These are phyloP conservation scores for Ziziphus jujuba DNA, from an alignment of 306 rosid species.

Conservation along the genomic window DNA sequence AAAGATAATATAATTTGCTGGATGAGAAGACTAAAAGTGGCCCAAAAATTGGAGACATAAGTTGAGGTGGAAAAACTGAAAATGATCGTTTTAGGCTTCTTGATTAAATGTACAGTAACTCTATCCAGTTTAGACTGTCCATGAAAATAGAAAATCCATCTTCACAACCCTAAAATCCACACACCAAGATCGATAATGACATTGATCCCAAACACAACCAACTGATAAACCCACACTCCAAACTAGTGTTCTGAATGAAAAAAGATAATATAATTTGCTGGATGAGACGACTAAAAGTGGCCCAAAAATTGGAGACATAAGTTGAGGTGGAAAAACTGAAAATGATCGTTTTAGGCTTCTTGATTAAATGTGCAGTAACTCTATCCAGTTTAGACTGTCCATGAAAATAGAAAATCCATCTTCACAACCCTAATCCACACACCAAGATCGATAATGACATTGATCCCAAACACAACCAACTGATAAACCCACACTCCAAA, in stretches of 20 bases:
- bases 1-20: conserved; percentile 1
- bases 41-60: not conserved
- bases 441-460: not conserved
- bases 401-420: not conserved
- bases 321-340: conserved; percentile 9
- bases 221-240: not conserved
- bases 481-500: not conserved
- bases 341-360: conserved; percentile 8
- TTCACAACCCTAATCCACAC: not conserved
- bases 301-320: not conserved
- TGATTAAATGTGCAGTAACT: conserved; percentile 4
- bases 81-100: conserved; percentile 8
- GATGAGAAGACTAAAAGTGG: not conserved
- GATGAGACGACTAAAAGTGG: not conserved
- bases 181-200: not conserved
- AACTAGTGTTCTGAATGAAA: conserved; percentile 3
- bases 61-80: conserved; percentile 9
- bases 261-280: conserved; percentile 1
- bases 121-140: not conserved
- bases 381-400: not conserved
- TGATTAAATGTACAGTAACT: conserved; percentile 4
- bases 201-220: not conserved
- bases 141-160: not conserved
- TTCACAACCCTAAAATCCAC: not conserved
- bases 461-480: not conserved